These are phyloP conservation scores for Mrakiaceae sp. DNA, from an alignment of 1,284 basidiomycete species.

Conservation along the genomic window DNA sequence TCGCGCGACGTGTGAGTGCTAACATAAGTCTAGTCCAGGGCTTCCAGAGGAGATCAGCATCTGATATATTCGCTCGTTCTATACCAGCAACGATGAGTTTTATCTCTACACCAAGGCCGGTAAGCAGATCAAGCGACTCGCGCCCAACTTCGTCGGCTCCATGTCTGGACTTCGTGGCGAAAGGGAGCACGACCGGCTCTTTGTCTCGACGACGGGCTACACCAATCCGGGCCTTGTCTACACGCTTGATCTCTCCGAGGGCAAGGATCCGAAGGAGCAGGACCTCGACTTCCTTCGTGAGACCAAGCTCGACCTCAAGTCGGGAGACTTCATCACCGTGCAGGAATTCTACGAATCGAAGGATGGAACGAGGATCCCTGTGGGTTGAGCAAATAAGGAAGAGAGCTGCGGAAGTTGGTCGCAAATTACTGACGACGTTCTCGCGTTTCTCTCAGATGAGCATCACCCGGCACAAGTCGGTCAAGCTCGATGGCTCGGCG, in stretches of 20 bases:
- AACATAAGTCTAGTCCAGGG: slow-evolving; percentile 15
- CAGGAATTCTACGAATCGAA: slow-evolving; percentile 65
- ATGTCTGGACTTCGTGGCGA: slow-evolving; percentile 45
- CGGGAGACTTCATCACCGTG: slow-evolving; percentile 54
- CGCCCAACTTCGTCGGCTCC: slow-evolving; percentile 58
- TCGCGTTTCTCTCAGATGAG: slow-evolving; percentile 46
- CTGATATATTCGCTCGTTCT: neutral
- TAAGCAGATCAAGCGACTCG: slow-evolving; percentile 46
- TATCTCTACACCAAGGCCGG: slow-evolving; percentile 59
- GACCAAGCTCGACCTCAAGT: slow-evolving; percentile 36
- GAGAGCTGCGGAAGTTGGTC: neutral
- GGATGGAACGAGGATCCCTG: slow-evolving; percentile 66
- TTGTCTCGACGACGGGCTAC: slow-evolving; percentile 50
- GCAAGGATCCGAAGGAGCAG: slow-evolving; percentile 24
- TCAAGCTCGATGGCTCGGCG: slow-evolving; percentile 60
- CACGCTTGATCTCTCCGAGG: slow-evolving; percentile 47
- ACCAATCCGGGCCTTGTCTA: slow-evolving; percentile 60
- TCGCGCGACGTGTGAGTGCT: slow-evolving; percentile 50
- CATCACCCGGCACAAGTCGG: slow-evolving; percentile 62
- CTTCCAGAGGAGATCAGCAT: too few relatives aligned
- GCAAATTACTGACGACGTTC: neutral
- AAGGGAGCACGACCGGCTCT: slow-evolving; percentile 53
- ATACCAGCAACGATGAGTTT: slow-evolving; percentile 59
- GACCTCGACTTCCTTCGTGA: slow-evolving; percentile 10
- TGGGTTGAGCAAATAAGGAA: neutral